Conservation (phyloP, 2,329 filamentous ascomycete genomes). For the Colletotrichum simmondsii region DNA sequence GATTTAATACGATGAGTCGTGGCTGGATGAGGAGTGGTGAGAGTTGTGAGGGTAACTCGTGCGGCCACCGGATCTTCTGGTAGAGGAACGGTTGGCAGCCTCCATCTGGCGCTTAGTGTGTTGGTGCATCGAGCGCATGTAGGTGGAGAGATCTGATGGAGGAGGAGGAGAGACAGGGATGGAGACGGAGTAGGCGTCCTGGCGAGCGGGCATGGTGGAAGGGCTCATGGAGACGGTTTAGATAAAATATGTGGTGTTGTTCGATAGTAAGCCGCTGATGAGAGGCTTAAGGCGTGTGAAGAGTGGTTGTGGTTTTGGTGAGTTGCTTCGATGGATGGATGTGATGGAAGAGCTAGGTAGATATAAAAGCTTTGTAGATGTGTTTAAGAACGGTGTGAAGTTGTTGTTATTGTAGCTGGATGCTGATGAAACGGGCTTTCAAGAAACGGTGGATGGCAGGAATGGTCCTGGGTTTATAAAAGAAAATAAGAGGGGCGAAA, state of each 20-base stretch:
- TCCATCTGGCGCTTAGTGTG: slow-evolving; percentile 76
- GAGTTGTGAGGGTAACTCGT: slow-evolving; percentile 40
- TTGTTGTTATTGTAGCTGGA: slow-evolving; percentile 12
- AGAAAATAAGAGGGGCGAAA: slow-evolving; percentile 33
- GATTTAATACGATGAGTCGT: slow-evolving; percentile 20
- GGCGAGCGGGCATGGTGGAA: slow-evolving; percentile 49
- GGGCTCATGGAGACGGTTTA: slow-evolving; percentile 25
- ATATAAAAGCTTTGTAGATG: not conserved
- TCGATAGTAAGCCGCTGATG: not conserved
- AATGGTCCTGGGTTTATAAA: slow-evolving; percentile 35
- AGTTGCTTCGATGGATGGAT: too few relatives aligned
- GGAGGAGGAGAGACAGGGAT: slow-evolving; percentile 51
- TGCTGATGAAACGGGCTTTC: slow-evolving; percentile 29
- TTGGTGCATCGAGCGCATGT: slow-evolving; percentile 70
- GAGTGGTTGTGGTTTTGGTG: not conserved
- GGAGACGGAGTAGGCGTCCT: slow-evolving; percentile 48
- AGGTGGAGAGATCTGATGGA: slow-evolving; percentile 62
- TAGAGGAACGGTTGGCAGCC: slow-evolving; percentile 58
- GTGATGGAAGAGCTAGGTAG: too few relatives aligned
- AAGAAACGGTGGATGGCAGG: slow-evolving; percentile 29
- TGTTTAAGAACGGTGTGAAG: slow-evolving; percentile 1
- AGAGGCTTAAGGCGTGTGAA: not conserved
- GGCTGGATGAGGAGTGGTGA: not conserved
- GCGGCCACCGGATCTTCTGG: slow-evolving; percentile 35
- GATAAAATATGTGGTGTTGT: not conserved